A percentile compares a stretch with the other conserved stretches of the same genome.
Evolutionary conservation across 2,329 filamentous ascomycete species (phyloP).

Genomic region (Alternaria brassicicola): DNA sequence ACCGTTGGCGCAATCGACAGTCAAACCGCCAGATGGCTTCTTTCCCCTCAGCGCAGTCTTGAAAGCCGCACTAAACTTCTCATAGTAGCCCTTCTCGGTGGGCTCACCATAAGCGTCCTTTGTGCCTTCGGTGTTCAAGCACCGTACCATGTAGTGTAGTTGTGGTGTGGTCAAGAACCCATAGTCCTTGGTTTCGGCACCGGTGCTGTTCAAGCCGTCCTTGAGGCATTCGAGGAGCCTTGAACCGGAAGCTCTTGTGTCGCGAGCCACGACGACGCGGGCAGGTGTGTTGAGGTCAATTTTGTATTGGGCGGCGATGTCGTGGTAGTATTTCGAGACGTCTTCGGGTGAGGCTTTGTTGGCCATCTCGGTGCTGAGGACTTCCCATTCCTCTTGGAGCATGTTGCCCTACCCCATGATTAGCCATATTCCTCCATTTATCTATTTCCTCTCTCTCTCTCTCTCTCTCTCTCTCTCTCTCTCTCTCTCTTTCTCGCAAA

Average conservation of each 20-base stretch:
- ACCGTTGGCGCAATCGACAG: constrained; percentile 95
- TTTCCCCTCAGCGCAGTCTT: constrained; percentile 80
- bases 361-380: constrained; percentile 83
- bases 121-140: constrained; percentile 89
- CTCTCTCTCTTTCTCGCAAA: too few species aligned
- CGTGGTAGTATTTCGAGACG: constrained; percentile 76
- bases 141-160: constrained; percentile 93
- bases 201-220: constrained; percentile 77
- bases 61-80: constrained; percentile 87
- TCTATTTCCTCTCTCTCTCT: too few species aligned
- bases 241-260: constrained; percentile 91
- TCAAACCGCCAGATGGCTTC: constrained; percentile 70
- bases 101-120: constrained; percentile 86
- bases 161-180: constrained; percentile 96
- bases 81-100: constrained; percentile 91
- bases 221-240: constrained; percentile 79
- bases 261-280: constrained; percentile 86
- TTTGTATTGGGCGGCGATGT: constrained; percentile 64
- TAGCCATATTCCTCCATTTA: constrained; percentile 14
- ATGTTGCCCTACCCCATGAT: constrained; percentile 75
- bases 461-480: too few species aligned
- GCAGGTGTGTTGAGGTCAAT: constrained; percentile 72
- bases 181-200: constrained; percentile 78
- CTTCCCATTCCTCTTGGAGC: constrained; percentile 88
- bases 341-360: constrained; percentile 79